Evolutionary conservation across 1,284 basidiomycete genomes (phyloP).

Genomic region (Anthracocystis setariae): DNA sequence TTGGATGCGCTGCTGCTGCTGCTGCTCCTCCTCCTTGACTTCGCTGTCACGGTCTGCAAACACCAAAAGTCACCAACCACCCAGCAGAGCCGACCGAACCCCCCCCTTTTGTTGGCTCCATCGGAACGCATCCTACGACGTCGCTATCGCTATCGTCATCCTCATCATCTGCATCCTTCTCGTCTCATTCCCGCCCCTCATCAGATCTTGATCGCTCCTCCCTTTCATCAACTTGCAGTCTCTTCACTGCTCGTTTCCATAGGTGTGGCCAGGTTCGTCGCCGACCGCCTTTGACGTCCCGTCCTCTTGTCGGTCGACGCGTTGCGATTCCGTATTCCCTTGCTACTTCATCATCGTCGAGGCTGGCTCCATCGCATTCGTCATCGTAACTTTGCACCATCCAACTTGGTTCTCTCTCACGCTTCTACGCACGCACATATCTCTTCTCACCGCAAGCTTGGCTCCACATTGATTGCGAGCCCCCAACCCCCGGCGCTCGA

Average conservation of each 20-base stretch:
- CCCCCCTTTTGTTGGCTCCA: too few species aligned
- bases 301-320: too few species aligned
- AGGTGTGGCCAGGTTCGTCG: constrained; percentile 23
- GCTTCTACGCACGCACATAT: not conserved
- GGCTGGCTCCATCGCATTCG: not conserved
- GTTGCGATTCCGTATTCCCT: not conserved
- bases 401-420: constrained; percentile 4
- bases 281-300: constrained; percentile 13
- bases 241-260: constrained; percentile 1
- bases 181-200: not conserved
- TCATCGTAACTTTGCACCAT: not conserved
- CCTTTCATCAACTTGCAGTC: constrained; percentile 3
- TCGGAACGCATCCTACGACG: too few species aligned
- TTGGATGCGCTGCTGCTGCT: too few species aligned
- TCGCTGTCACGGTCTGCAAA: too few species aligned
- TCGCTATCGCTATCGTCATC: not conserved
- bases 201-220: not conserved
- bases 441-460: not conserved
- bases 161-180: not conserved
- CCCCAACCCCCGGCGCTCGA: not conserved
- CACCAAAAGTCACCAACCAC: too few species aligned
- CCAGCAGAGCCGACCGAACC: too few species aligned
- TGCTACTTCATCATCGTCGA: not conserved
- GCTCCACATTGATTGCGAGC: not conserved
- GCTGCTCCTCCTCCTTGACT: too few species aligned